A percentile compares a stretch with the other conserved stretches of the same genome.
These are phyloP conservation scores for Vigna hirtella DNA, from an alignment of 306 rosid genomes.

Conservation along the genomic window DNA sequence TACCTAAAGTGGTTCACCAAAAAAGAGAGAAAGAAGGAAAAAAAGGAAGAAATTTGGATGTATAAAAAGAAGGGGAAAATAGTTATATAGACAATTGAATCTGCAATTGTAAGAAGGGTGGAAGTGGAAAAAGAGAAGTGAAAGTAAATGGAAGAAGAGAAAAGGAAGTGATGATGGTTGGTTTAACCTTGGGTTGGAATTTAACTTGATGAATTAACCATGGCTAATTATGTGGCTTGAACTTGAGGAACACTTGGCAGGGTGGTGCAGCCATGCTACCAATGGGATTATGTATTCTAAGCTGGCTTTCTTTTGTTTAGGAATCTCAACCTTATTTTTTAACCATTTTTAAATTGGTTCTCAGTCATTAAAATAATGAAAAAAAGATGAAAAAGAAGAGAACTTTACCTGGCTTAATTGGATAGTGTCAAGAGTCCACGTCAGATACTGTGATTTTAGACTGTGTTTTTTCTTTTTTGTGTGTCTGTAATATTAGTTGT, in stretches of 20 bases:
- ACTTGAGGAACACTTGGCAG: conserved; percentile 77
- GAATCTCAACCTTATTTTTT: conserved; percentile 36
- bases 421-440: conserved; percentile 29
- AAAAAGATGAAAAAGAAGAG: background rate
- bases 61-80: background rate
- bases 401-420: conserved; percentile 19
- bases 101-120: conserved; percentile 11
- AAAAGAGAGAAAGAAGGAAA: conserved; percentile 49
- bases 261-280: conserved; percentile 86
- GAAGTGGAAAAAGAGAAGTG: background rate
- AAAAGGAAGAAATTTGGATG: conserved; percentile 24
- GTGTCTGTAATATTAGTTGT: conserved; percentile 37
- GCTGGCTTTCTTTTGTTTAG: conserved; percentile 49
- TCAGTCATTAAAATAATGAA: no score
- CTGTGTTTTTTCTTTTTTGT: background rate
- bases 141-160: background rate
- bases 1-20: conserved; percentile 89
- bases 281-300: conserved; percentile 48
- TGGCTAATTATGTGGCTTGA: conserved; percentile 46
- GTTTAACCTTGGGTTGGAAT: conserved; percentile 45
- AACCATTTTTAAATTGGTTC: conserved; percentile 11
- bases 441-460: conserved; percentile 24
- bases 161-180: background rate
- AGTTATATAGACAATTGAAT: conserved; percentile 8
- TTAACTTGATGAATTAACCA: conserved; percentile 58